Evolutionary conservation across 768 basidiomycete genomes (phyloP).

Genomic region (Kwoniella newhampshirensis): DNA sequence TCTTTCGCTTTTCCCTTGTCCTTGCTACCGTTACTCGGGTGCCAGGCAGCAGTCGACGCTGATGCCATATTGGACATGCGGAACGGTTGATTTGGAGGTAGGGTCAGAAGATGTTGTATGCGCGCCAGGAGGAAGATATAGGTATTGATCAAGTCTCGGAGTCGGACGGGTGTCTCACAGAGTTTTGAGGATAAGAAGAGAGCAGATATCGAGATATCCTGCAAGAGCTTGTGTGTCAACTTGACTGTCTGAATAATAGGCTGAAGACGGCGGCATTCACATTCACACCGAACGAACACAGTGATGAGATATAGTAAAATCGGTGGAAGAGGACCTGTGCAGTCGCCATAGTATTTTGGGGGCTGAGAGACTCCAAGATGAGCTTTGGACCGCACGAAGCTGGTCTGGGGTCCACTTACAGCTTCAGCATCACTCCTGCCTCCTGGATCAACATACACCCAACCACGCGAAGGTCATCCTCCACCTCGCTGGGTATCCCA

Average conservation of each 20-base stretch:
- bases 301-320: conserved; percentile 92
- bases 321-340: conserved; percentile 95
- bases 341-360: conserved; percentile 94
- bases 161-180: conserved; percentile 89
- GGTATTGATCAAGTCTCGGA: conserved; percentile 91
- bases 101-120: conserved; percentile 60
- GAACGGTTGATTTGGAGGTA: conserved; percentile 51
- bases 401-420: conserved; percentile 61
- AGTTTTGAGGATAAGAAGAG: conserved; percentile 94
- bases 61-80: conserved; percentile 21
- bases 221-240: conserved; percentile 53
- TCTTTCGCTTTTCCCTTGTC: conserved; percentile 37
- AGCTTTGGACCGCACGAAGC: neutral
- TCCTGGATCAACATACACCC: conserved; percentile 95
- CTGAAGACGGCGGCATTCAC: conserved; percentile 58
- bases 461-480: conserved; percentile 82
- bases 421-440: conserved; percentile 83
- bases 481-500: conserved; percentile 74
- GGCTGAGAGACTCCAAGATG: conserved; percentile 51
- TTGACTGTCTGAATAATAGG: neutral
- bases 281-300: conserved; percentile 91
- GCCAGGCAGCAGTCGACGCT: conserved; percentile 6
- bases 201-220: conserved; percentile 87
- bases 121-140: conserved; percentile 86
- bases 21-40: conserved; percentile 64